Conservation (phyloP, 208 protist species). For the Phytomonas sp. region DNA sequence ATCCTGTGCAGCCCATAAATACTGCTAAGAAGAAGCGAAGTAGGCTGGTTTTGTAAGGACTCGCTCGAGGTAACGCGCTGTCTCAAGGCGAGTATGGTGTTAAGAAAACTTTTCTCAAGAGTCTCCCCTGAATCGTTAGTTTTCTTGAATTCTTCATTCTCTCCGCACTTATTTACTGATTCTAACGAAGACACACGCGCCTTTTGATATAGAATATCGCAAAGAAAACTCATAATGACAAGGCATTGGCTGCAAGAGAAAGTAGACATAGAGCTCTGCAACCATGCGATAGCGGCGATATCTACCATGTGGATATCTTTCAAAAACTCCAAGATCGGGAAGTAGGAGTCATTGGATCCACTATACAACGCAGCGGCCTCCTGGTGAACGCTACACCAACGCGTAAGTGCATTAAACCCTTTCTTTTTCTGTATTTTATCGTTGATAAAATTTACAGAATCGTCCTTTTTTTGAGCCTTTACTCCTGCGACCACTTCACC, state of each 20-base stretch:
- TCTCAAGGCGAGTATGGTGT: background rate
- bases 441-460: background rate
- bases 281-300: conserved; percentile 42
- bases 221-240: conserved; percentile 59
- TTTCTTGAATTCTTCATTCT: background rate
- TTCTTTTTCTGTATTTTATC: conserved; percentile 21
- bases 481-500: background rate
- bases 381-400: conserved; percentile 65
- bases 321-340: background rate
- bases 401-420: conserved; percentile 51
- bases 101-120: background rate
- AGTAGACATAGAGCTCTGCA: conserved; percentile 20
- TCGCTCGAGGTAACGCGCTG: conserved; percentile 28
- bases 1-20: conserved; percentile 50
- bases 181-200: background rate
- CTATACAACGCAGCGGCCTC: conserved; percentile 3
- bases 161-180: background rate
- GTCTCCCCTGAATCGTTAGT: background rate
- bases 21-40: conserved; percentile 46
- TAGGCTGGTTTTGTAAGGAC: conserved; percentile 56
- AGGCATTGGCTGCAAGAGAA: conserved; percentile 74
- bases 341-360: background rate
- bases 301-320: conserved; percentile 20
- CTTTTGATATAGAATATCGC: conserved; percentile 33
- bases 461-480: background rate